A percentile compares a stretch with the other conserved stretches of the same genome.
phyloP scores from a whole-genome alignment of 495 filamentous ascomycete genomes.

The Neurospora sp. region DNA sequence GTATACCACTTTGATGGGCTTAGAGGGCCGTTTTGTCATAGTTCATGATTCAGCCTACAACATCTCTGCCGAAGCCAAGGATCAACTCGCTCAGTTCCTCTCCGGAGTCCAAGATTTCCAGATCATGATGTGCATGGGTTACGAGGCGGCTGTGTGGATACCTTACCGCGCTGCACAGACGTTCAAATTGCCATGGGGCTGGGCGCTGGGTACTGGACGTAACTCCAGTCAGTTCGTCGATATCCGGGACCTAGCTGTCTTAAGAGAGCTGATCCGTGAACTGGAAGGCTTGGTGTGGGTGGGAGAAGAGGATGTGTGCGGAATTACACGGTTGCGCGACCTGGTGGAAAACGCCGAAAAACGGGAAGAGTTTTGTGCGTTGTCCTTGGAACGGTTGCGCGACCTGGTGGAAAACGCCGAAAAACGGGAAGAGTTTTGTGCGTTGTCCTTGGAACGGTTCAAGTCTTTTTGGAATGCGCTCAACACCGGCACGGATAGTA shows the following conservation, averaged over 20 bases:
- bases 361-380: neutral
- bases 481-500: neutral
- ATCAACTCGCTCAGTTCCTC: neutral
- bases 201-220: neutral
- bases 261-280: neutral
- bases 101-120: neutral
- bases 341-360: neutral
- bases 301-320: neutral
- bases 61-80: neutral
- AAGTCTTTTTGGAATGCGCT: neutral
- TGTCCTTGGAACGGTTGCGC: neutral
- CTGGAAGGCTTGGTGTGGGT: neutral
- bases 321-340: neutral
- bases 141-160: neutral
- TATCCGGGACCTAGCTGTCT: neutral
- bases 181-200: neutral
- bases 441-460: neutral
- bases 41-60: neutral
- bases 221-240: neutral
- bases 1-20: neutral
- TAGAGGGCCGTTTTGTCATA: neutral
- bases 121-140: neutral
- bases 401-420: neutral
- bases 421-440: neutral
- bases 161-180: neutral